Evolutionary conservation across 1,139 yeast species (phyloP), one percentile per base, ranked within the genome.

Genomic region (Blastobotrys apis): DNA sequence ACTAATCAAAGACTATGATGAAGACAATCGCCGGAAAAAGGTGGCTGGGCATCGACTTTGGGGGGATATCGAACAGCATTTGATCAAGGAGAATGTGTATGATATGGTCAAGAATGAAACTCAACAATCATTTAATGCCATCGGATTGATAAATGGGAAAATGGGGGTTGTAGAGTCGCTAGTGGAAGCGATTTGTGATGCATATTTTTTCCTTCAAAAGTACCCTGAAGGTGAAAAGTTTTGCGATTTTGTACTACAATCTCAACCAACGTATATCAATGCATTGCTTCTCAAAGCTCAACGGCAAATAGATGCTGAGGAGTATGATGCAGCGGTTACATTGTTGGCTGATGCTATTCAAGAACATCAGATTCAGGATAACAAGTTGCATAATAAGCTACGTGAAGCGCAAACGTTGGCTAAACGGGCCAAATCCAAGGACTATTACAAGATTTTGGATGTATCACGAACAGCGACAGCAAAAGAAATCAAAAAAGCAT

Each of bases 401-500:
- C 75, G 72, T 32, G 77, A 74, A 41, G 76, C 74, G 22, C 77
- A 73, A 41, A 78, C 74, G 23, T 73, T 72, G 31, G 73, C 71
- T 36, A 74, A 70, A 38, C 78, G 73, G 17, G 68, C 72, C 30
- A 78, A 81, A 19, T 72, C 76, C 47, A 78, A 77, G 48, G 96
- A 92, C 62, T 86, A 86, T 59, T 92, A 92, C 65, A 86, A 85
- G 59, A 73, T 85, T 3, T 68, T 92, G 12, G 95, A 80, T 20
- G 74, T 90, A 6, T 55, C 79, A 0, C 71, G 74, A 45, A 77
- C 77, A 52, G 95, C 97, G 0, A 81, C 78, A 49, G 81, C 78
- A 1, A 74, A 75, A 53, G 83, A 85, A 10, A 82, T 92, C 53
- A 84, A 84, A 56, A 83, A 80, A 60, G 95, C 95, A 0, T 84